Evolutionary conservation across 306 rosid species (phyloP).

Genomic region (Medicago lupulina): DNA sequence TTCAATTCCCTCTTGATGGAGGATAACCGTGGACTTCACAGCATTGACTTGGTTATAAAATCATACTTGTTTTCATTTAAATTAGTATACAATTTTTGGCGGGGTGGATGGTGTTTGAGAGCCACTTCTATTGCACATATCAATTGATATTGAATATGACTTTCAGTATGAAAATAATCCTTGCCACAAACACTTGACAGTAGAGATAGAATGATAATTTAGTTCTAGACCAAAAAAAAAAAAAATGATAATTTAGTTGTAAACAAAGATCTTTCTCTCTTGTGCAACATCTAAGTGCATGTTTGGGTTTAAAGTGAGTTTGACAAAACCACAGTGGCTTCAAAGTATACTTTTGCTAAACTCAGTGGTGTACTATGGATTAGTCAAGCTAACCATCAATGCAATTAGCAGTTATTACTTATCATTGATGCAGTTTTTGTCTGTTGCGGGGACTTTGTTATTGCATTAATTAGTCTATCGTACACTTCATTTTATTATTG

Average conservation of each 20-base stretch:
- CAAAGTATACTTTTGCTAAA: neutral
- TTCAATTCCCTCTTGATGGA: constrained; percentile 6
- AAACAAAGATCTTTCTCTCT: neutral
- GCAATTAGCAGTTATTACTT: neutral
- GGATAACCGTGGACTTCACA: neutral
- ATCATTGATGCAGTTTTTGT: constrained; percentile 18
- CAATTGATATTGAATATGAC: neutral
- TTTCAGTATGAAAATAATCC: neutral
- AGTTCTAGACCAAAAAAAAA: no score
- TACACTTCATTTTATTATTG: constrained; percentile 24
- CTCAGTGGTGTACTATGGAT: neutral
- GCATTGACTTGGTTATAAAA: constrained; percentile 4
- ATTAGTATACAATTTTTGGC: neutral
- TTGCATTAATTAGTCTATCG: constrained; percentile 7
- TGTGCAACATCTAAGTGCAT: constrained; percentile 7
- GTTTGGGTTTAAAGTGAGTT: neutral
- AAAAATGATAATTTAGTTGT: constrained; percentile 17
- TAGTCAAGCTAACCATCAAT: neutral
- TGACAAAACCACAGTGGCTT: neutral
- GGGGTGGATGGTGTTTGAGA: neutral
- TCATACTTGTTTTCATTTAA: neutral
- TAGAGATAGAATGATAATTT: constrained; percentile 23
- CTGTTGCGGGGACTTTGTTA: neutral
- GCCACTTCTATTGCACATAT: constrained; percentile 4
- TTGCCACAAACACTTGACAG: neutral